Percentiles rank a stretch among this genome's conserved stretches.
These are phyloP conservation scores for Pezicula rhizophila DNA, from an alignment of 2,329 filamentous ascomycete genomes.

Conservation along the genomic window DNA sequence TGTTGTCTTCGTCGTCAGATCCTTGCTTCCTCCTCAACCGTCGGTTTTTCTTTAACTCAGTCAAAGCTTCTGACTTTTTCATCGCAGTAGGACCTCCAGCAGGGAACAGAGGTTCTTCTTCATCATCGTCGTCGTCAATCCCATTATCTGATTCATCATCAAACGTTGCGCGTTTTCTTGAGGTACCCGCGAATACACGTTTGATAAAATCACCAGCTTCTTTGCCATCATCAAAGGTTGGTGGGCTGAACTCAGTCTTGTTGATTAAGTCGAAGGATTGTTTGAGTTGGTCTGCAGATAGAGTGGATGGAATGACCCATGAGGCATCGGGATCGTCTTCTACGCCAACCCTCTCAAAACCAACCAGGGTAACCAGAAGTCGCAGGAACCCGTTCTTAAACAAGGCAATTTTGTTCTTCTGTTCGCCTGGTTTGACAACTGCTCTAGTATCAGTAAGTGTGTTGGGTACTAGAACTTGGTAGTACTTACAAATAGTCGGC, in stretches of 20 bases:
- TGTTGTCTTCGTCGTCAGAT: constrained; percentile 36
- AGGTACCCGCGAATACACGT: constrained; percentile 49
- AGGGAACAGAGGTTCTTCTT: constrained; percentile 58
- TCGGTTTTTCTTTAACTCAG: constrained; percentile 54
- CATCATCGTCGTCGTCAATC: constrained; percentile 42
- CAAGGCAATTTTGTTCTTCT: constrained; percentile 64
- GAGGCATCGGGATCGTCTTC: constrained; percentile 66
- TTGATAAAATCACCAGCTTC: constrained; percentile 72
- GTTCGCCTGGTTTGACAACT: constrained; percentile 46
- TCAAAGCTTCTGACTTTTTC: constrained; percentile 45
- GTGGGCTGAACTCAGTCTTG: constrained; percentile 72
- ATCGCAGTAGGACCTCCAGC: constrained; percentile 57
- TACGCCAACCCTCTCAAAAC: constrained; percentile 53
- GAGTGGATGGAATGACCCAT: constrained; percentile 68
- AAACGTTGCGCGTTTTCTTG: constrained; percentile 53
- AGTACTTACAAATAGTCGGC: constrained; percentile 47
- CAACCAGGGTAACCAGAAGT: constrained; percentile 72
- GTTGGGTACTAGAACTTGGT: background rate
- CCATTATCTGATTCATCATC: constrained; percentile 66
- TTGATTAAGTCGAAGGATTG: constrained; percentile 68
- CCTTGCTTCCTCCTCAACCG: constrained; percentile 31
- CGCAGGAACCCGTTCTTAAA: constrained; percentile 87
- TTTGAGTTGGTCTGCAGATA: constrained; percentile 60
- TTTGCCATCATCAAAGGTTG: constrained; percentile 65
- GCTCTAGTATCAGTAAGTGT: constrained; percentile 16